Conservation (phyloP, 2,329 filamentous ascomycete genomes). For the Piedraia hortae region DNA sequence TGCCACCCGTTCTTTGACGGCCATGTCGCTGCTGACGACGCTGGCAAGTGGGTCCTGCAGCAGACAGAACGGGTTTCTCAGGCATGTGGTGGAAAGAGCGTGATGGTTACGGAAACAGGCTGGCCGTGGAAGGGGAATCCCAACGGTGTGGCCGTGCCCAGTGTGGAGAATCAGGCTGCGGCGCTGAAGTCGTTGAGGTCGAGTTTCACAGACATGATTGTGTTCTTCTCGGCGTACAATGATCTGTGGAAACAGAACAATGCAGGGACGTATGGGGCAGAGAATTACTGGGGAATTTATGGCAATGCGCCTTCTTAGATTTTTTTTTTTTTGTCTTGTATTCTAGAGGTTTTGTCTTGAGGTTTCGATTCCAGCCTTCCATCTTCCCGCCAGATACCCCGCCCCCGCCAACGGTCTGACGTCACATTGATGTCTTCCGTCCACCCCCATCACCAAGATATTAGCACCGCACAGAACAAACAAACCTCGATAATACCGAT, state of each 20-base stretch:
- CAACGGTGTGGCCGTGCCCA: constrained; percentile 44
- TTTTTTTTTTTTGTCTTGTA: not conserved
- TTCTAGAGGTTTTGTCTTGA: not conserved
- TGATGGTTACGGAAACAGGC: constrained; percentile 57
- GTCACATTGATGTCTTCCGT: not conserved
- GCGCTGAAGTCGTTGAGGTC: constrained; percentile 38
- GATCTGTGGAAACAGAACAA: constrained; percentile 48
- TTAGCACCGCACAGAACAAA: no score
- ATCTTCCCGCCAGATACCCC: not conserved
- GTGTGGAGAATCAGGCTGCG: constrained; percentile 32
- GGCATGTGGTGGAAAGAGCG: constrained; percentile 27
- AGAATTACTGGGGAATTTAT: constrained; percentile 44
- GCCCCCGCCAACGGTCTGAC: not conserved
- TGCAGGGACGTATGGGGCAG: constrained; percentile 35
- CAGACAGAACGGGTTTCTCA: constrained; percentile 23
- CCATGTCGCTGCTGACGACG: constrained; percentile 27
- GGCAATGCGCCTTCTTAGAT: constrained; percentile 4
- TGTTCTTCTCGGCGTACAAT: constrained; percentile 59
- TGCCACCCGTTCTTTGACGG: constrained; percentile 62
- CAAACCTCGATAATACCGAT: constrained; percentile 24
- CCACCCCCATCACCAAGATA: not conserved
- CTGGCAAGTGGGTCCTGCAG: constrained; percentile 37
- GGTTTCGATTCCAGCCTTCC: constrained; percentile 1
- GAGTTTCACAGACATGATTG: constrained; percentile 30
- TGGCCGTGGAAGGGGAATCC: constrained; percentile 45